A percentile compares a stretch with the other conserved stretches of the same genome.
Conservation (phyloP, 768 basidiomycete species). For the Boletus sp. region DNA sequence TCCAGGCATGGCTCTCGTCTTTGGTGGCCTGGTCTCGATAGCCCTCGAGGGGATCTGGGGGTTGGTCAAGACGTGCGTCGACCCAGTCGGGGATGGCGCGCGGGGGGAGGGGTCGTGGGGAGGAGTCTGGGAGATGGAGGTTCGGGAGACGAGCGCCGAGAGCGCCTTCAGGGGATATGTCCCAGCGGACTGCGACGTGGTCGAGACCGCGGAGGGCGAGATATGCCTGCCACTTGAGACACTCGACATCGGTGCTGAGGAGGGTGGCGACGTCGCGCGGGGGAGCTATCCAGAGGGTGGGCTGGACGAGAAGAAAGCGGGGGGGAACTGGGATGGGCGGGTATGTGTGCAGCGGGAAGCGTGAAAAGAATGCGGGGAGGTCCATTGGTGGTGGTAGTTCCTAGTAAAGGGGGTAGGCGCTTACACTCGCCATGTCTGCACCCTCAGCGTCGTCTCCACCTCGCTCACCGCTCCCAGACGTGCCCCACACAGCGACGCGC, state of each 20-base stretch:
- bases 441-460: conserved; percentile 55
- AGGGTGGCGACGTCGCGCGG: conserved; percentile 34
- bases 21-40: conserved; percentile 56
- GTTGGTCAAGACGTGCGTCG: conserved; percentile 45
- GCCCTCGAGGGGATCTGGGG: conserved; percentile 55
- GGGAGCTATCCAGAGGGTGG: conserved; percentile 67
- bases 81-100: conserved; percentile 74
- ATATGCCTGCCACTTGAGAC: conserved; percentile 89
- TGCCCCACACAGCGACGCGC: conserved; percentile 38
- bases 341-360: conserved; percentile 58
- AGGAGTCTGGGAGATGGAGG: conserved; percentile 51
- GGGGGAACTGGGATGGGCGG: conserved; percentile 36
- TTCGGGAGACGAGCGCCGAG: conserved; percentile 68
- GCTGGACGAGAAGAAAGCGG: conserved; percentile 25
- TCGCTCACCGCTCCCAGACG: conserved; percentile 39
- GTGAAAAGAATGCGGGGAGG: conserved; percentile 46
- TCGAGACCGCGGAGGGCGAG: conserved; percentile 54
- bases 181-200: conserved; percentile 56
- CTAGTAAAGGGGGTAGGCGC: too few relatives aligned
- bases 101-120: conserved; percentile 57
- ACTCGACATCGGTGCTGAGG: conserved; percentile 78
- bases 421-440: conserved; percentile 44
- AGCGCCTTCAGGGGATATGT: conserved; percentile 67
- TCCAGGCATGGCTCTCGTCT: conserved; percentile 82
- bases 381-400: conserved; percentile 33